Percentiles rank a stretch among this genome's conserved stretches.
These are phyloP conservation scores for Salix exigua DNA, from an alignment of 345 rosid species.

Conservation along the genomic window DNA sequence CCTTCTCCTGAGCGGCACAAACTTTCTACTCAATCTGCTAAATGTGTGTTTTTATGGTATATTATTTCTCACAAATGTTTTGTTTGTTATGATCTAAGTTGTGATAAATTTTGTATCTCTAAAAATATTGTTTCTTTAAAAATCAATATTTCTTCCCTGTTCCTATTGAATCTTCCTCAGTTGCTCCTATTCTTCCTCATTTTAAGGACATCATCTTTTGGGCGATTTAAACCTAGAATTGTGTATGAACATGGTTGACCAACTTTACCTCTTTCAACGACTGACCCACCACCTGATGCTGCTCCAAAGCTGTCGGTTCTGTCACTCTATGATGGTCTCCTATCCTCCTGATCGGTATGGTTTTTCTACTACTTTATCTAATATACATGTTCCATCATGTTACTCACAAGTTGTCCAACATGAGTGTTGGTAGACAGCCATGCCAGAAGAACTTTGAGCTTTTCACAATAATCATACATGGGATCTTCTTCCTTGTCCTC, in stretches of 20 bases:
- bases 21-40: background rate
- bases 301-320: rapidly evolving
- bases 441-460: too few species aligned
- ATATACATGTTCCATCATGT: too few species aligned
- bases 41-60: background rate
- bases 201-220: background rate
- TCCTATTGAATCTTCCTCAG: background rate
- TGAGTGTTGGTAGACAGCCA: too few species aligned
- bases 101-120: background rate
- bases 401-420: too few species aligned
- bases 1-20: background rate
- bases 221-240: background rate
- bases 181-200: background rate
- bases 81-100: too few species aligned
- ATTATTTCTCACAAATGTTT: background rate
- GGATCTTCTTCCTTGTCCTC: too few species aligned
- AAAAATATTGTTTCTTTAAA: background rate
- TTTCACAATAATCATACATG: too few species aligned
- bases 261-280: background rate
- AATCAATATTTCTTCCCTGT: background rate
- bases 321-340: rapidly evolving
- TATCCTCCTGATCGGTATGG: too few species aligned
- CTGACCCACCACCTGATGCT: background rate
- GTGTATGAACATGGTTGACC: background rate
- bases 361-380: background rate